phyloP scores from a whole-genome alignment of 495 filamentous ascomycete species.

The Penicillium arizonense region DNA sequence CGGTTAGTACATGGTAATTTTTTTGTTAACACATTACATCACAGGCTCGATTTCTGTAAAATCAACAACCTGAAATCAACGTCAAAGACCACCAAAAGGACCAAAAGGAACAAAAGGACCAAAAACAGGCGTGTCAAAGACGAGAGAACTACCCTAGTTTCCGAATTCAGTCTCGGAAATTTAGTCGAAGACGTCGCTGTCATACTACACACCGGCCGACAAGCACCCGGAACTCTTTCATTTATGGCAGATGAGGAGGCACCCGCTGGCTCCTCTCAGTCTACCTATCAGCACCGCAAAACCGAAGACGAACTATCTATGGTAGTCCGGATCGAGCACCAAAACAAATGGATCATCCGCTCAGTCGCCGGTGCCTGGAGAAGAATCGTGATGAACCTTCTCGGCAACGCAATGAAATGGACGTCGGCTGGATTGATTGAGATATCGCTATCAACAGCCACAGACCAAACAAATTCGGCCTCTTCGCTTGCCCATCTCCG shows the following conservation, averaged over 20 bases:
- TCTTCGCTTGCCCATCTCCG: constrained; percentile 37
- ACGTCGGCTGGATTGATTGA: constrained; percentile 58
- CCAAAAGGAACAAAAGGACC: background rate
- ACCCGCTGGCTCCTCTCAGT: background rate
- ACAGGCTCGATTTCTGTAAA: constrained; percentile 56
- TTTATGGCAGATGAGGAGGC: background rate
- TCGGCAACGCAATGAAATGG: constrained; percentile 74
- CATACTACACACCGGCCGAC: constrained; percentile 45
- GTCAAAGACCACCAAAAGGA: background rate
- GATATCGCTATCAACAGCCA: constrained; percentile 40
- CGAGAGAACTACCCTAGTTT: background rate
- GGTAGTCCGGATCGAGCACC: constrained; percentile 55
- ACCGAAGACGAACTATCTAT: constrained; percentile 35
- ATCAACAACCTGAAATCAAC: constrained; percentile 43
- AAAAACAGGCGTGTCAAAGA: background rate
- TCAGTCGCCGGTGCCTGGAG: constrained; percentile 63
- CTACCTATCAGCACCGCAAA: background rate
- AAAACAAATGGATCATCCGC: constrained; percentile 50
- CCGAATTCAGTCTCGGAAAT: constrained; percentile 34
- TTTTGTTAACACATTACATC: background rate
- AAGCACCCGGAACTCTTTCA: background rate
- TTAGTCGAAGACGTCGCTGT: constrained; percentile 55
- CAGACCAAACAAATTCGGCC: constrained; percentile 5
- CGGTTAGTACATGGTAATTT: background rate
- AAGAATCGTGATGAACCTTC: constrained; percentile 68